Evolutionary conservation across 1,139 yeast species (phyloP).

Genomic region (Eremothecium cymbalariae): DNA sequence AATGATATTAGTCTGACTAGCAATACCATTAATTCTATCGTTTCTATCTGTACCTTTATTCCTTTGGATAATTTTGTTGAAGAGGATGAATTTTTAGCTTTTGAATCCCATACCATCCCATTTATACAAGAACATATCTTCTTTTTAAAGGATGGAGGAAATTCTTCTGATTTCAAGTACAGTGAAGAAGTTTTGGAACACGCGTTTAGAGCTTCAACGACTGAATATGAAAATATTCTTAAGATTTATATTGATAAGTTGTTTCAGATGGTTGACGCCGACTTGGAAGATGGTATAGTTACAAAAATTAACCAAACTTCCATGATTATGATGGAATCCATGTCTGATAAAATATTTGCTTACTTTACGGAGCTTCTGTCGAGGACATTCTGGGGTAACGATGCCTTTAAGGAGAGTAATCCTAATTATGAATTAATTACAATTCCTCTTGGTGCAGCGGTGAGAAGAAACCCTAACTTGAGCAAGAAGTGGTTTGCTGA

Average conservation of each 20-base stretch:
- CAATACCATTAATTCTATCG: constrained; percentile 60
- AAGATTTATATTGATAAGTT: constrained; percentile 51
- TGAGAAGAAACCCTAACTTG: constrained; percentile 41
- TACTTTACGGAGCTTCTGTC: constrained; percentile 35
- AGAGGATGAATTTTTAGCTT: constrained; percentile 43
- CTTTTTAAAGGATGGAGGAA: constrained; percentile 36
- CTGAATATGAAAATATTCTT: constrained; percentile 58
- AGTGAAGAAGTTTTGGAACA: constrained; percentile 42
- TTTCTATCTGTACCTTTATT: constrained; percentile 61
- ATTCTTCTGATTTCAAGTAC: constrained; percentile 24
- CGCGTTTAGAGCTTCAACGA: constrained; percentile 68
- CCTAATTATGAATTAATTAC: constrained; percentile 37
- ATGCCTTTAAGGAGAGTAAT: constrained; percentile 38
- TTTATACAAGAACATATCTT: constrained; percentile 60
- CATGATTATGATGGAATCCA: constrained; percentile 58
- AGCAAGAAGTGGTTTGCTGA: constrained; percentile 34
- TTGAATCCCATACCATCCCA: constrained; percentile 40
- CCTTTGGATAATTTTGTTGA: constrained; percentile 53
- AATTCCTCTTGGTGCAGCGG: constrained; percentile 60
- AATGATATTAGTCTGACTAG: constrained; percentile 76
- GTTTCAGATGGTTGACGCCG: constrained; percentile 57
- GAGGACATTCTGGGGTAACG: constrained; percentile 57
- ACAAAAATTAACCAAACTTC: constrained; percentile 53
- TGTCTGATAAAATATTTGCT: constrained; percentile 54
- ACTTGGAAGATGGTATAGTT: constrained; percentile 51